These are phyloP conservation scores for Botrytis fabae DNA, from an alignment of 2,329 filamentous ascomycete genomes.

Conservation along the genomic window DNA sequence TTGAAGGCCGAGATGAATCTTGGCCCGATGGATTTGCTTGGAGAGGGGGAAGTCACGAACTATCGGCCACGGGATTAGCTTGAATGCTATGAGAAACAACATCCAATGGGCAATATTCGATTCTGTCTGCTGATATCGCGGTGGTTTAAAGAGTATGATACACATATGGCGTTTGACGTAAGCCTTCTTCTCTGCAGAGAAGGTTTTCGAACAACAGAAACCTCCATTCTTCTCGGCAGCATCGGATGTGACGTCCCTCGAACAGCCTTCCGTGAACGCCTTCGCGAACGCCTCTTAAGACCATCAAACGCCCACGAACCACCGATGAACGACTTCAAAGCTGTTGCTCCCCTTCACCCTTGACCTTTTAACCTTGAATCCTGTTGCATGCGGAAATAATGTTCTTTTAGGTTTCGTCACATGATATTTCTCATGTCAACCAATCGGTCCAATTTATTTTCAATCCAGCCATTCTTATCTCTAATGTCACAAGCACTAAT, in stretches of 20 bases:
- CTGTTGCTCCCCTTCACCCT: not conserved
- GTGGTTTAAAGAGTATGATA: not conserved
- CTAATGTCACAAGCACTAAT: constrained; percentile 1
- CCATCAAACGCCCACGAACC: not conserved
- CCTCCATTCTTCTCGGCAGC: not conserved
- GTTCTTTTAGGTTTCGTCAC: not conserved
- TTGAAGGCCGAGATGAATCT: not conserved
- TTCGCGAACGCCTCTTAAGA: not conserved
- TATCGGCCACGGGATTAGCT: not conserved
- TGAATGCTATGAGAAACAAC: not conserved
- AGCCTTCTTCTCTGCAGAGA: not conserved
- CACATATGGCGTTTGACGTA: not conserved
- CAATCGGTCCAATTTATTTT: constrained; percentile 9
- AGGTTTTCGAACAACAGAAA: not conserved
- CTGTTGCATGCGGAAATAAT: not conserved
- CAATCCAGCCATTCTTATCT: constrained; percentile 17
- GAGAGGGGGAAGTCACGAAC: not conserved
- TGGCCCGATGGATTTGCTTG: not conserved
- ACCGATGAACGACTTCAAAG: not conserved
- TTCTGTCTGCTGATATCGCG: not conserved
- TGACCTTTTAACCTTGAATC: not conserved
- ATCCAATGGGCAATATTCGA: not conserved
- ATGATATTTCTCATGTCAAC: constrained; percentile 1
- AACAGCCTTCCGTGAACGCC: not conserved
- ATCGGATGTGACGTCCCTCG: not conserved